These are phyloP conservation scores for Mesembryanthemum crystallinum DNA, from an alignment of 148 eudicot genomes.

Conservation along the genomic window DNA sequence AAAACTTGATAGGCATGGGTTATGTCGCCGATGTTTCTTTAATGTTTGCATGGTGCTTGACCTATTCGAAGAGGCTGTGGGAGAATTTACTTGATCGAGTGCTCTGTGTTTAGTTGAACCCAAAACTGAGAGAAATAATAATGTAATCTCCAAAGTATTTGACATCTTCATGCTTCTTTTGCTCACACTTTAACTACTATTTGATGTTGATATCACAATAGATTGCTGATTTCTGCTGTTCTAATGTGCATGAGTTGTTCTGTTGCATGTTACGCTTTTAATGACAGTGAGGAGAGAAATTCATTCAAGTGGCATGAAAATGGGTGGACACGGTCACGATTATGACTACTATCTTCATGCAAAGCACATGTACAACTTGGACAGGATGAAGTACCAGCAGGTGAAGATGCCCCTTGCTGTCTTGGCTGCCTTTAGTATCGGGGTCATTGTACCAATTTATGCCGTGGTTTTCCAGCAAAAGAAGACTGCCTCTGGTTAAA, in stretches of 20 bases:
- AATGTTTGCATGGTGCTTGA: background rate
- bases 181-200: background rate
- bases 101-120: too few species aligned
- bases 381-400: slow-evolving; percentile 77
- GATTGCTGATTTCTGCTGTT: background rate
- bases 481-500: slow-evolving; percentile 72
- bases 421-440: slow-evolving; percentile 67
- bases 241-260: background rate
- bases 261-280: background rate
- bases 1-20: background rate
- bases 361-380: slow-evolving; percentile 98
- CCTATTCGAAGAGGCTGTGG: background rate
- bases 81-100: too few species aligned
- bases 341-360: slow-evolving; percentile 82
- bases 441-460: slow-evolving; percentile 65
- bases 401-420: slow-evolving; percentile 63
- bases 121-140: too few species aligned
- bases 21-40: background rate
- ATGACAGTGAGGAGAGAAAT: slow-evolving; percentile 38
- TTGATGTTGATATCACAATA: slow-evolving; percentile 3
- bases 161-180: background rate
- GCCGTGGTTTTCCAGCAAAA: slow-evolving; percentile 91
- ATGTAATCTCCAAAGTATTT: background rate
- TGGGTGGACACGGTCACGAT: slow-evolving; percentile 84
- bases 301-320: slow-evolving; percentile 79